Evolutionary conservation across 208 protist species (phyloP), one percentile per base, ranked within the genome.

Genomic region (Wallacemonas rigidus): DNA sequence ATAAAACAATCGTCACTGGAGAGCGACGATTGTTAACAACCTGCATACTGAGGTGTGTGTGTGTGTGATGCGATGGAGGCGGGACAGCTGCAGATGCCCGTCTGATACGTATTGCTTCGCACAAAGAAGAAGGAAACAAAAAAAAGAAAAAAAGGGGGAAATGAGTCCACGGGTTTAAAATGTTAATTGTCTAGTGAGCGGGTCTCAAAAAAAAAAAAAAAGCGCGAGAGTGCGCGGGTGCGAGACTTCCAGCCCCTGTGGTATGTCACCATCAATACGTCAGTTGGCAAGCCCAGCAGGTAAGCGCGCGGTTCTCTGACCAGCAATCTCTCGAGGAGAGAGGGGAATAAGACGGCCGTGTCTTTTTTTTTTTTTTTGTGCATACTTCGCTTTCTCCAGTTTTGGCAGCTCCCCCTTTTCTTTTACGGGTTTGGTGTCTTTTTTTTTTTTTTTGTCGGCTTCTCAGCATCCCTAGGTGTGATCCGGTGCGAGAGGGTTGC

Each of bases 51-150:
- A 26, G 26, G 26, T 26, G 26, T 0, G 26, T 26, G 26, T 26
- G 26, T 26, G 26, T 26, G 26, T 26, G 26, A 26, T 26, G 26
- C 26, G 26, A 26, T 26, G 26, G 26, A 26, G 26, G 26, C 26
- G 26, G 26, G 26, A 26, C 26, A 26, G 26, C 26, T 26, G 26
- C 26, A 26, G 26, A 26, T 26, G 26, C 26, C 26, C 26, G 26
- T 26, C 26, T 26, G 26, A 26, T 26, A 26, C 26, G 26, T 26
- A 26, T 26, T 26, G 0, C 26, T 26, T 26, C 26, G 26, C 26
- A 26, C 26, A 26, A 35, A 58, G 35, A 58, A 17, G 54, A 17
- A 69, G 50, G 70, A 69, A 36, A 38, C 47, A 75, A 69, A 51
- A 9, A 50, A 50, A 50, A 50, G 12, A 50, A 50, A 50, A 50